Percentiles rank a stretch among this genome's conserved stretches.
Evolutionary conservation across 2,329 filamentous ascomycete genomes (phyloP).

Genomic region (Fusarium sp.): DNA sequence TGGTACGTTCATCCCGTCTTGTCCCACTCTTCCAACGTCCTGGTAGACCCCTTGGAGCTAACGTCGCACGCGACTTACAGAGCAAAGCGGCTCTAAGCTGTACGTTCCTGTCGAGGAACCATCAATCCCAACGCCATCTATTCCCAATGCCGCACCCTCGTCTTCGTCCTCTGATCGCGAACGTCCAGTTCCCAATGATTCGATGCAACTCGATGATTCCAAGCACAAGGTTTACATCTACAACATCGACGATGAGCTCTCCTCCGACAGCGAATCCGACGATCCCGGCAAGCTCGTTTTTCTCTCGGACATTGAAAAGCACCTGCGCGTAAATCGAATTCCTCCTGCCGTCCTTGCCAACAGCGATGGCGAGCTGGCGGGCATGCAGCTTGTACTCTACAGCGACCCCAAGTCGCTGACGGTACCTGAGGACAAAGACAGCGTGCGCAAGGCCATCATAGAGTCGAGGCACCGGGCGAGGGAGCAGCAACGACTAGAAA

Average conservation of each 20-base stretch:
- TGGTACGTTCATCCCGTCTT: conserved; percentile 63
- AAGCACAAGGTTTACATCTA: conserved; percentile 91
- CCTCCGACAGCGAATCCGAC: conserved; percentile 58
- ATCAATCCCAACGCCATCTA: conserved; percentile 35
- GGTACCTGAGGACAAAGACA: conserved; percentile 79
- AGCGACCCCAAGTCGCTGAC: conserved; percentile 80
- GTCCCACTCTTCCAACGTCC: not conserved
- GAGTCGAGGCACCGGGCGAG: conserved; percentile 79
- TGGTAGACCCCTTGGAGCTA: not conserved
- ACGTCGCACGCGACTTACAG: conserved; percentile 51
- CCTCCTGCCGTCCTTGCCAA: conserved; percentile 73
- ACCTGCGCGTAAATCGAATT: conserved; percentile 77
- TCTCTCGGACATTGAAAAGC: conserved; percentile 86
- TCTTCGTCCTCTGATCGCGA: conserved; percentile 28
- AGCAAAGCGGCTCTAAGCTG: conserved; percentile 71
- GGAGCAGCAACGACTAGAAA: conserved; percentile 64
- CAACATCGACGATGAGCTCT: conserved; percentile 88
- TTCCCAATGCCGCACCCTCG: conserved; percentile 32
- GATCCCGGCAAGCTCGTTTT: conserved; percentile 76
- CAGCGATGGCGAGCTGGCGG: conserved; percentile 65
- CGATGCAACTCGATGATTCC: conserved; percentile 88
- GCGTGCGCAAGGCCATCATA: conserved; percentile 84
- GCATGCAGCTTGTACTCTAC: conserved; percentile 86
- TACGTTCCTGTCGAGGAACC: conserved; percentile 72
- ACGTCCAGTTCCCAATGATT: conserved; percentile 58